phyloP scores from a whole-genome alignment of 2,329 filamentous ascomycete genomes.

The Cercospora sojina region DNA sequence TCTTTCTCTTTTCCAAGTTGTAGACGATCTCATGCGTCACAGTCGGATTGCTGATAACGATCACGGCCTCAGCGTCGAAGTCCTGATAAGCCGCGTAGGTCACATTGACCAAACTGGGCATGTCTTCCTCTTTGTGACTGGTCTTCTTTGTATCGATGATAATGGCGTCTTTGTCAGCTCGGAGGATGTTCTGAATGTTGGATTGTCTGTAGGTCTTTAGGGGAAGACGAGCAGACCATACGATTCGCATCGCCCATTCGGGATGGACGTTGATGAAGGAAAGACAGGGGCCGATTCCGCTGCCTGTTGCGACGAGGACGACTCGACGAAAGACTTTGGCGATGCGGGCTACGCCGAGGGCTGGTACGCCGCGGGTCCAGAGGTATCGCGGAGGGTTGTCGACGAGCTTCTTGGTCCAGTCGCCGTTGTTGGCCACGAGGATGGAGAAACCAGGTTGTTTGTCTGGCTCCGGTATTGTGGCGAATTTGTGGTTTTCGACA shows the following conservation, averaged over 20 bases:
- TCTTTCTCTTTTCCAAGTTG: conserved; percentile 63
- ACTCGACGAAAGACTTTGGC: conserved; percentile 65
- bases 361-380: conserved; percentile 67
- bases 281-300: conserved; percentile 69
- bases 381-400: conserved; percentile 59
- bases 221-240: conserved; percentile 68
- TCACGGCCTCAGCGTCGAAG: conserved; percentile 63
- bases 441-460: conserved; percentile 60
- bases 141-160: conserved; percentile 64
- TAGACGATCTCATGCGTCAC: conserved; percentile 69
- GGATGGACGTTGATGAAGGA: conserved; percentile 57
- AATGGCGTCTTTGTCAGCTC: conserved; percentile 61
- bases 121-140: conserved; percentile 41
- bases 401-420: conserved; percentile 70
- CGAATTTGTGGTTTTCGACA: conserved; percentile 73
- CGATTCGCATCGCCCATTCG: conserved; percentile 55
- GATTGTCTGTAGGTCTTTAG: conserved; percentile 60
- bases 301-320: conserved; percentile 69
- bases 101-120: conserved; percentile 61
- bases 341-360: conserved; percentile 66
- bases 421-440: conserved; percentile 69
- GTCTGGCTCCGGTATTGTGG: conserved; percentile 63
- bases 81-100: conserved; percentile 53
- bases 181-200: conserved; percentile 57
- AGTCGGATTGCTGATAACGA: conserved; percentile 69